A percentile compares a stretch with the other conserved stretches of the same genome.
Conservation (phyloP, 2,329 filamentous ascomycete species). For the Hypoxylon sp. region DNA sequence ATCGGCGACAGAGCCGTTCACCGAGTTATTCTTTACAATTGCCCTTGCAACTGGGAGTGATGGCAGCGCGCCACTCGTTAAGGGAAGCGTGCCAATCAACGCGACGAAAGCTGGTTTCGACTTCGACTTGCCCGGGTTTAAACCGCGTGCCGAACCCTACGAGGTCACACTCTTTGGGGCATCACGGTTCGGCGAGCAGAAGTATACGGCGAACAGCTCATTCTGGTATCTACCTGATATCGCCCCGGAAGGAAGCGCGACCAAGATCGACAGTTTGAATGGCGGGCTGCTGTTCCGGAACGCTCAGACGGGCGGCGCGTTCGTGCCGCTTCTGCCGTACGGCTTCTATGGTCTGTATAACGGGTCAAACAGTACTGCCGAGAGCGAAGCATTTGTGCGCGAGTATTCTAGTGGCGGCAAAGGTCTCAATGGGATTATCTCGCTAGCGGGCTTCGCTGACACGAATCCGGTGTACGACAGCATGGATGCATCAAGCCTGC, state of each 20-base stretch:
- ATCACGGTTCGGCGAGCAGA: constrained; percentile 51
- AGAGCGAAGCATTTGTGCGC: constrained; percentile 56
- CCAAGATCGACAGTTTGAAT: constrained; percentile 62
- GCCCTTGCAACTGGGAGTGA: constrained; percentile 47
- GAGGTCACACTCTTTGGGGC: constrained; percentile 57
- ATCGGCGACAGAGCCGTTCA: constrained; percentile 44
- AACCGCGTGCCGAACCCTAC: constrained; percentile 58
- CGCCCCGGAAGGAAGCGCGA: constrained; percentile 58
- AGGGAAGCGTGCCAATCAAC: constrained; percentile 55
- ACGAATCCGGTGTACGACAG: constrained; percentile 57
- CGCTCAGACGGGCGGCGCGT: constrained; percentile 54
- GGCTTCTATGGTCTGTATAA: constrained; percentile 62
- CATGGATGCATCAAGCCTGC: constrained; percentile 58
- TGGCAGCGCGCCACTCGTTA: constrained; percentile 52
- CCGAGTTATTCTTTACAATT: constrained; percentile 57
- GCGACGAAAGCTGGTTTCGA: constrained; percentile 55
- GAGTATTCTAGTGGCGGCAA: constrained; percentile 56
- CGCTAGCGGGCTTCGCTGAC: constrained; percentile 59
- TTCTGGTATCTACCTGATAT: constrained; percentile 62
- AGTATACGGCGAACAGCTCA: constrained; percentile 57
- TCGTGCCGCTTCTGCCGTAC: constrained; percentile 61
- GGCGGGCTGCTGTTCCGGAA: constrained; percentile 61
- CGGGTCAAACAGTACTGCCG: constrained; percentile 49
- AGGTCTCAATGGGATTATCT: constrained; percentile 63
- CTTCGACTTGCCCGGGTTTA: constrained; percentile 57